These are phyloP conservation scores for Ramalina peruviana DNA, from an alignment of 495 filamentous ascomycete species.

Conservation along the genomic window DNA sequence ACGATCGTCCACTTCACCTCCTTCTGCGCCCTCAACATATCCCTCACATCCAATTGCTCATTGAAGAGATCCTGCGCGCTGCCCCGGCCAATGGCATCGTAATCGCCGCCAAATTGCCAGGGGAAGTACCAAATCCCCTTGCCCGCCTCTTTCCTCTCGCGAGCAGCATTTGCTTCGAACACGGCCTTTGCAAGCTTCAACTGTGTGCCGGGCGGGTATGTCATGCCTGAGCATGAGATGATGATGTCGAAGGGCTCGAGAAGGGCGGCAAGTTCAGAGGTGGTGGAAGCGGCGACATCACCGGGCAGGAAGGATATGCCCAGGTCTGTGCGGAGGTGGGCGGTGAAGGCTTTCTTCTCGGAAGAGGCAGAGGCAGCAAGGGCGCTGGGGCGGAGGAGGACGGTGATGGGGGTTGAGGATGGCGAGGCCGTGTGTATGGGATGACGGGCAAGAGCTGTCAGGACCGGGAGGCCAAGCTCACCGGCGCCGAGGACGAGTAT, in stretches of 20 bases:
- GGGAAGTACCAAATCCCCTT: slow-evolving; percentile 29
- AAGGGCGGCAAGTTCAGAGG: slow-evolving; percentile 24
- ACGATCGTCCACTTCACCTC: slow-evolving; percentile 42
- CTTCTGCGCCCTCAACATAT: slow-evolving; percentile 33
- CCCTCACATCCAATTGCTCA: slow-evolving; percentile 45
- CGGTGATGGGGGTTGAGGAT: slow-evolving; percentile 22
- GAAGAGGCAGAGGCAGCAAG: slow-evolving; percentile 19
- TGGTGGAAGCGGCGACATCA: slow-evolving; percentile 30
- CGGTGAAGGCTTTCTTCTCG: slow-evolving; percentile 15
- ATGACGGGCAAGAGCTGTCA: slow-evolving; percentile 32
- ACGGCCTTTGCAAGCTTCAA: slow-evolving; percentile 36
- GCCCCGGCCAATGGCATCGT: slow-evolving; percentile 41
- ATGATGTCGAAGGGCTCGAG: slow-evolving; percentile 37
- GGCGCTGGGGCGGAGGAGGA: slow-evolving; percentile 35
- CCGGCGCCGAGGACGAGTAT: slow-evolving; percentile 50
- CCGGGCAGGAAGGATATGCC: slow-evolving; percentile 29
- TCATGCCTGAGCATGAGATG: slow-evolving; percentile 42
- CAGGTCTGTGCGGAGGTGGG: slow-evolving; percentile 17
- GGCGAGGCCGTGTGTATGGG: slow-evolving; percentile 13
- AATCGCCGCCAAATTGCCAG: slow-evolving; percentile 57
- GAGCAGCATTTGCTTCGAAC: slow-evolving; percentile 27
- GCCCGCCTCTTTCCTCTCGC: slow-evolving; percentile 1
- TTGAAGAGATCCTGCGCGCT: slow-evolving; percentile 44
- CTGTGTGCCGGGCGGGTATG: slow-evolving; percentile 34
- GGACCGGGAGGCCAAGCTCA: slow-evolving; percentile 43